Evolutionary conservation across 768 basidiomycete genomes (phyloP), one percentile per base, ranked within the genome.

Genomic region (Coprinopsis marcescibilis): DNA sequence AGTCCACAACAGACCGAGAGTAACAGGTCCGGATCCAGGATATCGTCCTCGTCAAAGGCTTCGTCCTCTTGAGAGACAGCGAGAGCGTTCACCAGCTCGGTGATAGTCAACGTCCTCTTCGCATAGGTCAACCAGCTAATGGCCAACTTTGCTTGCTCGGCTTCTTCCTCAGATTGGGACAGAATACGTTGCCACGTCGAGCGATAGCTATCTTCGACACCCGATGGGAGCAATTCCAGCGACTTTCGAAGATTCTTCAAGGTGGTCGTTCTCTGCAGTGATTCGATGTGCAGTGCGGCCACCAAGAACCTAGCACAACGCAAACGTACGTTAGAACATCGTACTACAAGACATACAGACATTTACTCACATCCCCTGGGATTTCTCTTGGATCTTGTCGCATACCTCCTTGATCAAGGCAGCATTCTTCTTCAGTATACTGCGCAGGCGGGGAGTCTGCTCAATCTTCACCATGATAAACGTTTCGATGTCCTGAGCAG

Each of bases 401-500:
- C 15, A 8, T 21, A 45, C 10, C 19, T 34, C 30, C 30, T 32
- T 4, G n/a, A 45, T 17, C 21, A 45, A 21, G 4, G 17, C 29
- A 11, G 43, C 29, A 6, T 45, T 27, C 3, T 15, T 23, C 30
- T 24, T 14, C 29, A 33, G 25, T n/a, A 45, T 45, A 32, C 8
- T 19, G 17, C 27, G 24, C 21, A 45, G 30, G 14, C 43, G 27
- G 20, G 27, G 15, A 15, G n/a, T 45, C 30, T 45, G 20, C 15
- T 34, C 20, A 32, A 46, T 15, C 13, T 37, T 32, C 17, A 8
- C 29, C 17, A 5, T 23, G 45, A 46, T 26, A 19, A 46, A 46
- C n/a, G 14, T 17, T 24, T 20, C 34, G 21, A 46, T 46, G 20
- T 46, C 45, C n/a, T 46, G 34, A n/a, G n/a, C 14, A 12, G 21